phyloP scores from a whole-genome alignment of 345 rosid genomes.

The Raphanus sativus region DNA sequence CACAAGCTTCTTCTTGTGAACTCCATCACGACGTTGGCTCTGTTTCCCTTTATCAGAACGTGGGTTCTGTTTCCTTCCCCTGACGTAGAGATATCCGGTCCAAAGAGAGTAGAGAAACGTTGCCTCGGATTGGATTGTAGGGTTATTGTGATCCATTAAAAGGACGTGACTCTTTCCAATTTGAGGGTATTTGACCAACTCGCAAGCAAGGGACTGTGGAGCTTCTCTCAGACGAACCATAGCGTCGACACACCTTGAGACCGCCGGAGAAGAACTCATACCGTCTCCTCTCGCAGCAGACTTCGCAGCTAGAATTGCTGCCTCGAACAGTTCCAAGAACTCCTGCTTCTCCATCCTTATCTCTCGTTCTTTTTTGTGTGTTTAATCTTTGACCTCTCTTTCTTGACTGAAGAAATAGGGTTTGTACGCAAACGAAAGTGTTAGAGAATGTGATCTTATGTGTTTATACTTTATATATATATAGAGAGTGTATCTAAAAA shows the following conservation, averaged over 20 bases:
- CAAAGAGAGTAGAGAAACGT: conserved; percentile 1
- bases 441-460: background rate
- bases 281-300: conserved; percentile 1
- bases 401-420: background rate
- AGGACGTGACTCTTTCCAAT: background rate
- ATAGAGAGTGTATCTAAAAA: background rate
- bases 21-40: background rate
- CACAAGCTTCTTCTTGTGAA: background rate
- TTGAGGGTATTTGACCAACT: background rate
- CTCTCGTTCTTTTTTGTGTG: background rate
- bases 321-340: background rate
- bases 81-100: conserved; percentile 6
- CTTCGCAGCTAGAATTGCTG: background rate
- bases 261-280: background rate
- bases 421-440: background rate
- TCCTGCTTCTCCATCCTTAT: background rate
- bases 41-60: background rate
- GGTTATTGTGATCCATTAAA: conserved; percentile 17
- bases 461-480: background rate
- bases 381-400: background rate
- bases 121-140: background rate
- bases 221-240: conserved; percentile 11
- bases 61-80: background rate
- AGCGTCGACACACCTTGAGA: conserved; percentile 1
- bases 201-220: conserved; percentile 12